Percentiles rank a stretch among this genome's conserved stretches.
These are phyloP conservation scores for Phellinidium pouzarii DNA, from an alignment of 1,284 basidiomycete species.

Conservation along the genomic window DNA sequence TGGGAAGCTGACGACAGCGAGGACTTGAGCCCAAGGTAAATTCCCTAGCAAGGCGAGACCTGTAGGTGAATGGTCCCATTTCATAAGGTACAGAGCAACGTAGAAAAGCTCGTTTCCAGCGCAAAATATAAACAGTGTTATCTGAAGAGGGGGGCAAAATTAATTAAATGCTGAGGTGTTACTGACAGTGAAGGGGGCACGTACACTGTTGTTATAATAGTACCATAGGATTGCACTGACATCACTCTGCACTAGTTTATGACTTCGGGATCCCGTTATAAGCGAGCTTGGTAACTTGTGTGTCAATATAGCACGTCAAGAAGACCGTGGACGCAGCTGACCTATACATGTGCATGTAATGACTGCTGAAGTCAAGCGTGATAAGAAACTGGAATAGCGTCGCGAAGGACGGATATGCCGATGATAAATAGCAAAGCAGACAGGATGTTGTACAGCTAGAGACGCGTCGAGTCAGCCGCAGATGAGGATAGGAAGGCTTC, in stretches of 20 bases:
- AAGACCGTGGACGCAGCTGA: conserved; percentile 31
- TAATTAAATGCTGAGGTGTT: no score
- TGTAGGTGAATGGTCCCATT: conserved; percentile 71
- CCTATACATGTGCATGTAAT: conserved; percentile 99
- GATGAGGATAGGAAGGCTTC: neutral
- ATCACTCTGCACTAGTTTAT: conserved; percentile 88
- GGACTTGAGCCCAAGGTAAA: conserved; percentile 77
- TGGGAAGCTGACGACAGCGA: conserved; percentile 64
- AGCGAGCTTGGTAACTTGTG: conserved; percentile 79
- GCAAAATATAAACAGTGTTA: conserved; percentile 88
- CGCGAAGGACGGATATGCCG: conserved; percentile 79
- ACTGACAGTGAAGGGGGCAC: conserved; percentile 28
- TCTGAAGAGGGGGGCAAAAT: no score
- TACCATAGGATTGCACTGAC: conserved; percentile 88
- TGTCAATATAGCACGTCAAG: neutral
- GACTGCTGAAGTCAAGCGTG: conserved; percentile 94
- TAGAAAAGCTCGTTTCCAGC: conserved; percentile 98
- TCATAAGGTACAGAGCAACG: conserved; percentile 92
- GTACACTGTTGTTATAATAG: conserved; percentile 90
- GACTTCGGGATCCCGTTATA: conserved; percentile 85
- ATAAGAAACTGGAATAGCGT: conserved; percentile 93
- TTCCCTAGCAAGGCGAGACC: conserved; percentile 32
- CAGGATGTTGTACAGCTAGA: conserved; percentile 92
- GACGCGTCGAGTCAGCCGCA: neutral
- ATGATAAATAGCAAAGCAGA: conserved; percentile 89